Conservation (phyloP, 1,139 yeast genomes). For the Scheffersomyces cryptocercus region DNA sequence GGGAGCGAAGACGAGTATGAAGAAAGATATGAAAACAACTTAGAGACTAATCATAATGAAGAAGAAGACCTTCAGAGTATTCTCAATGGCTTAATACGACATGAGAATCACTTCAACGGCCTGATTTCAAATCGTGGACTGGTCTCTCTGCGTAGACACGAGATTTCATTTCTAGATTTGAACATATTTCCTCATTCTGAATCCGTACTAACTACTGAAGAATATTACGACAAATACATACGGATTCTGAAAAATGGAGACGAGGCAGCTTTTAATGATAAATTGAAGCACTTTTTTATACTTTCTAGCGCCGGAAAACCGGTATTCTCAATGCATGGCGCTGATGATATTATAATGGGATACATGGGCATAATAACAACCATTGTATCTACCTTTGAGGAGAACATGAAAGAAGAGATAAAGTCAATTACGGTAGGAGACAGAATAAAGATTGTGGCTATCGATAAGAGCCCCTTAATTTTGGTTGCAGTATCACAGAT, state of each 20-base stretch:
- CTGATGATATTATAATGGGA: slow-evolving; percentile 68
- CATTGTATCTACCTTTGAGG: slow-evolving; percentile 61
- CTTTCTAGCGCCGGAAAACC: slow-evolving; percentile 95
- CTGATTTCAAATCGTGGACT: slow-evolving; percentile 10
- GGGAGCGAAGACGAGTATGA: slow-evolving; percentile 8
- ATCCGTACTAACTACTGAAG: slow-evolving; percentile 6
- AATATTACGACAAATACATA: slow-evolving; percentile 14
- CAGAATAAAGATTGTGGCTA: slow-evolving; percentile 55
- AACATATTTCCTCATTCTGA: slow-evolving; percentile 9
- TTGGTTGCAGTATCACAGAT: slow-evolving; percentile 70
- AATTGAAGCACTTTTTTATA: slow-evolving; percentile 71
- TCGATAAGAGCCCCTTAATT: slow-evolving; percentile 68
- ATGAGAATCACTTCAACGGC: slow-evolving; percentile 1
- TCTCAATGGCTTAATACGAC: slow-evolving; percentile 24
- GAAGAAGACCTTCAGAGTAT: slow-evolving; percentile 30
- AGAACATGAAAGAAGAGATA: slow-evolving; percentile 34
- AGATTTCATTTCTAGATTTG: slow-evolving; percentile 8
- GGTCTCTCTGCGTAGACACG: slow-evolving; percentile 1
- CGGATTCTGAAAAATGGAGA: slow-evolving; percentile 23
- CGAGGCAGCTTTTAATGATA: slow-evolving; percentile 36
- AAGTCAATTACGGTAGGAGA: slow-evolving; percentile 30
- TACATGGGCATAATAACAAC: slow-evolving; percentile 77
- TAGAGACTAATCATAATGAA: slow-evolving; percentile 4
- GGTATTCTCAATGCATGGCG: slow-evolving; percentile 77
- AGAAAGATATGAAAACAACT: slow-evolving; percentile 8